Evolutionary conservation across 352 stramenopile species (phyloP).

Genomic region (Phytophthora capsici): DNA sequence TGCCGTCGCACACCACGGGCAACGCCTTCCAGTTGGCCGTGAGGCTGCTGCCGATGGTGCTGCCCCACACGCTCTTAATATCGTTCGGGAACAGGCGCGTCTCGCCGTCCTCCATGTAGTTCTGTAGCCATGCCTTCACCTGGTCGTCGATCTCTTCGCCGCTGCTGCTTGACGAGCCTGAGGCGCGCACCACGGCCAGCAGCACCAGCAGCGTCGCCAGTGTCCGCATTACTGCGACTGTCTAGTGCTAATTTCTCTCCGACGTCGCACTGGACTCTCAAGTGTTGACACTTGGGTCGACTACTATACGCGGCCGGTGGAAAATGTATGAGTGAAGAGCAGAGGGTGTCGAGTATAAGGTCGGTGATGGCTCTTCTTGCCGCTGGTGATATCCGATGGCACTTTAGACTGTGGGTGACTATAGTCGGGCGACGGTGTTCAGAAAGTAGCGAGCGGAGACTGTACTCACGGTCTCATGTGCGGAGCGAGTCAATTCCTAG

Average conservation of each 20-base stretch:
- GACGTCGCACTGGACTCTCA: neutral
- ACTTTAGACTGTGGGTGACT: too few relatives aligned
- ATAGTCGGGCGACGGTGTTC: neutral
- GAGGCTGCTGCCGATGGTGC: conserved; percentile 53
- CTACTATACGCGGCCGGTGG: too few relatives aligned
- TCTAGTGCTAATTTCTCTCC: neutral
- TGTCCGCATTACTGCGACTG: conserved; percentile 5
- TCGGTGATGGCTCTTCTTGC: conserved; percentile 8
- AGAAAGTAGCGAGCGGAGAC: conserved; percentile 15
- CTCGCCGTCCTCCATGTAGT: conserved; percentile 63
- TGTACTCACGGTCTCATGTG: conserved; percentile 22
- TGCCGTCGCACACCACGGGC: conserved; percentile 53
- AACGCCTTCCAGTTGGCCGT: conserved; percentile 62
- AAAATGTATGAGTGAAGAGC: conserved; percentile 18
- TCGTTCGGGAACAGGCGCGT: conserved; percentile 64
- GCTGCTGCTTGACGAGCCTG: conserved; percentile 9
- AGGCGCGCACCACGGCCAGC: neutral
- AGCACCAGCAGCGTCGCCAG: conserved; percentile 13
- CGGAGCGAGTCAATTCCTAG: conserved; percentile 16
- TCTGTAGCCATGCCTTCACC: conserved; percentile 54
- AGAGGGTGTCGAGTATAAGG: conserved; percentile 24
- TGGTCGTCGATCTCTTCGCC: conserved; percentile 44
- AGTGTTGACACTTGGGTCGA: neutral
- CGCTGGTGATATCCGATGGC: conserved; percentile 15
- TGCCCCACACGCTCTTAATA: conserved; percentile 60